Percentiles rank a stretch among this genome's conserved stretches.
Conservation (phyloP, 441 rosid species). For the Jatropha podagrica region DNA sequence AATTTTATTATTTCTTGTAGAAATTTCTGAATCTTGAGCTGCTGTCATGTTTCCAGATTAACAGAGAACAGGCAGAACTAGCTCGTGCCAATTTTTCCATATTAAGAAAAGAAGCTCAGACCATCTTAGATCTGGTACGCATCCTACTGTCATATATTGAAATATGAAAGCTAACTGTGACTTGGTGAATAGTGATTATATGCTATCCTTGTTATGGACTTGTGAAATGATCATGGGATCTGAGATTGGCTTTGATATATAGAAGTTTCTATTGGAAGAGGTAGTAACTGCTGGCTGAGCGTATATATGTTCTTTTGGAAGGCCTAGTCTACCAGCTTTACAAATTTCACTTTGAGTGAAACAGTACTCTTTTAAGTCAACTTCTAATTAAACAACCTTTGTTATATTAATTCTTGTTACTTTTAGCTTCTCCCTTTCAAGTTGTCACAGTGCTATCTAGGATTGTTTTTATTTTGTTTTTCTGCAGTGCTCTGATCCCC, state of each 20-base stretch:
- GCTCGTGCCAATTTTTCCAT: constrained; percentile 81
- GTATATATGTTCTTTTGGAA: not conserved
- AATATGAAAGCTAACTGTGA: constrained; percentile 7
- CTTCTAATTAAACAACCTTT: not conserved
- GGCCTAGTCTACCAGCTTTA: not conserved
- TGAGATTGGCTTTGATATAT: constrained; percentile 8
- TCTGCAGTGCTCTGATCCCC: not conserved
- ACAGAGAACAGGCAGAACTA: constrained; percentile 90
- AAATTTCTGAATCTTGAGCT: constrained; percentile 14
- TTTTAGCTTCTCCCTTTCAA: not conserved
- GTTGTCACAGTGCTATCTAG: not conserved
- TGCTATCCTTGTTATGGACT: not conserved
- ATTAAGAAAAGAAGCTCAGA: constrained; percentile 85
- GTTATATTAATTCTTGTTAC: not conserved
- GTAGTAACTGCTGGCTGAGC: not conserved
- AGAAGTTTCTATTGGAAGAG: not conserved
- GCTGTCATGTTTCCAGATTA: constrained; percentile 52
- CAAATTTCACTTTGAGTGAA: not conserved
- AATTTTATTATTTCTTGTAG: constrained; percentile 12
- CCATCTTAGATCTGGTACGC: constrained; percentile 86
- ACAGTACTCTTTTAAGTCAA: not conserved
- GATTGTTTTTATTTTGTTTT: not conserved
- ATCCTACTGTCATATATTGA: not conserved
- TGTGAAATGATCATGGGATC: constrained; percentile 1
- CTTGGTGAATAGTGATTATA: not conserved